Evolutionary conservation across 73 alveolate species (phyloP).

Genomic region (Durusdinium trenchii): DNA sequence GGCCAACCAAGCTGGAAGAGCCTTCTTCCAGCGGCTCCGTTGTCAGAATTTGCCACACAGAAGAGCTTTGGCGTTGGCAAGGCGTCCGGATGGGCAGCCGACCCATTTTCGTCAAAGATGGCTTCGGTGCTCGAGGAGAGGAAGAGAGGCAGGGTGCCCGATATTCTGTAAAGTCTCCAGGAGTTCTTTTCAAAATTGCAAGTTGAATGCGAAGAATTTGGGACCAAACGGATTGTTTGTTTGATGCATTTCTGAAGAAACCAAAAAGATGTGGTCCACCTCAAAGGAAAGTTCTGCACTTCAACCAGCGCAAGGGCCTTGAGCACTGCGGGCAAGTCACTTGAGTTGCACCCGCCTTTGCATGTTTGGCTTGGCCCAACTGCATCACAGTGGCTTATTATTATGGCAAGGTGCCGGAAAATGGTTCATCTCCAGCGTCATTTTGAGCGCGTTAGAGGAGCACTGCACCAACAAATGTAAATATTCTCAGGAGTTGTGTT

Average conservation of each 20-base stretch:
- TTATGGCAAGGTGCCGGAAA: slow-evolving; percentile 28
- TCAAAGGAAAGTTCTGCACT: slow-evolving; percentile 78
- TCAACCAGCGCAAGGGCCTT: slow-evolving; percentile 44
- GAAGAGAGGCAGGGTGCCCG: slow-evolving; percentile 56
- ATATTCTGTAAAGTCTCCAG: background rate
- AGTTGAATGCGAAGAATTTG: too few relatives aligned
- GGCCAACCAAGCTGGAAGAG: too few relatives aligned
- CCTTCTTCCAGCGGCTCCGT: background rate
- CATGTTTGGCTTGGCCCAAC: background rate
- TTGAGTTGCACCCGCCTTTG: background rate
- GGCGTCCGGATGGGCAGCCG: slow-evolving; percentile 90
- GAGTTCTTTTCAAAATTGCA: background rate
- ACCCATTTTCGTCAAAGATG: slow-evolving; percentile 70
- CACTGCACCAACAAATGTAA: background rate
- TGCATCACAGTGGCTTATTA: background rate
- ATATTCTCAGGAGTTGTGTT: background rate
- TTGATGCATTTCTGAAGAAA: background rate
- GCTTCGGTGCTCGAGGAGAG: slow-evolving; percentile 40
- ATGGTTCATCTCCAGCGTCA: slow-evolving; percentile 86
- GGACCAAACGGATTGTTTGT: too few relatives aligned
- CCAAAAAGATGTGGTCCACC: background rate
- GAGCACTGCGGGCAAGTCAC: background rate
- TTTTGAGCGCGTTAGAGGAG: slow-evolving; percentile 68
- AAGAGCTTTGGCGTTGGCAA: background rate
- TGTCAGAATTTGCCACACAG: background rate